A percentile compares a stretch with the other conserved stretches of the same genome.
Evolutionary conservation across 495 filamentous ascomycete species (phyloP).

Genomic region (Penicillium psychrofluorescens): DNA sequence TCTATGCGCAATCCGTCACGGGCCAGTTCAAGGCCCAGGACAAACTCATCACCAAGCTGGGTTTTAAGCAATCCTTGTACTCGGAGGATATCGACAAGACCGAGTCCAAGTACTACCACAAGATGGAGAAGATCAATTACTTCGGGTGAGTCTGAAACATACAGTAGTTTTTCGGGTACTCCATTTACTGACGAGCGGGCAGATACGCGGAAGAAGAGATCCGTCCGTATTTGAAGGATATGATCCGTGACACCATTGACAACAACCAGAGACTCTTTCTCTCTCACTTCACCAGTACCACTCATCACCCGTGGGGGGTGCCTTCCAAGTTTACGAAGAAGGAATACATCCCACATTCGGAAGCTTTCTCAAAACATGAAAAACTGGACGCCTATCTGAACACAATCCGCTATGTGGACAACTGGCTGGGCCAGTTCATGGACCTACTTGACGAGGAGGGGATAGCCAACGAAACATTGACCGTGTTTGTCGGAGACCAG

Average conservation of each 20-base stretch:
- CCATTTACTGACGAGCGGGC: background rate
- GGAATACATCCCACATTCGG: background rate
- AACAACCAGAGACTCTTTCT: conserved; percentile 22
- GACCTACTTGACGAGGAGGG: conserved; percentile 20
- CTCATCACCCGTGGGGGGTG: conserved; percentile 24
- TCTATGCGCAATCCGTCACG: conserved; percentile 27
- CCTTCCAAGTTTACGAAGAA: conserved; percentile 11
- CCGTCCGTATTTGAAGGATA: conserved; percentile 9
- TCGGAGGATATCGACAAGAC: conserved; percentile 18
- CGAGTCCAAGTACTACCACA: conserved; percentile 15
- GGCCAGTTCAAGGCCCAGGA: conserved; percentile 23
- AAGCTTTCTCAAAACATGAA: background rate
- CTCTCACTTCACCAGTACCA: conserved; percentile 27
- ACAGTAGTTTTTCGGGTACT: no score
- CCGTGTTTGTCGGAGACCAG: conserved; percentile 15
- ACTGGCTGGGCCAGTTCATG: conserved; percentile 20
- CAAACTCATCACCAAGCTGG: conserved; percentile 20
- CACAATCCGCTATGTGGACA: conserved; percentile 21
- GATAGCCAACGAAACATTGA: conserved; percentile 25
- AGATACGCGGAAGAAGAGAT: conserved; percentile 1
- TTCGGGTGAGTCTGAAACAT: conserved; percentile 15
- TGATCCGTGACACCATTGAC: conserved; percentile 17
- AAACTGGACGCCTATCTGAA: conserved; percentile 22
- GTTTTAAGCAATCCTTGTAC: conserved; percentile 18
- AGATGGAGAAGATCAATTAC: conserved; percentile 23